Evolutionary conservation across 495 filamentous ascomycete species (phyloP).

Genomic region (Aspergillus kassunensis): DNA sequence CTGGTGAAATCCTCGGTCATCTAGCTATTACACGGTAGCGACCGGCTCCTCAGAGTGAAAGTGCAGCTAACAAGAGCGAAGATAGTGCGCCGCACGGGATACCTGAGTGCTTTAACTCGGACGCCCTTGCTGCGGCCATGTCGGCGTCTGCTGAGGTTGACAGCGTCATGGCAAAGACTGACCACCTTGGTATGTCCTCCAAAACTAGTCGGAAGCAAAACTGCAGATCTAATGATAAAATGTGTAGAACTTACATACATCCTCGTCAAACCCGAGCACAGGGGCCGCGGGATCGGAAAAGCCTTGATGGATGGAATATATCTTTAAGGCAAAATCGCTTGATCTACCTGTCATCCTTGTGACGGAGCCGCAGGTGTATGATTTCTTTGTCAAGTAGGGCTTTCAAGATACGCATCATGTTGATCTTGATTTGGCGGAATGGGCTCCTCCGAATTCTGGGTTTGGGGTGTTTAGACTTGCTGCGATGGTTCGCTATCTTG

Average conservation of each 20-base stretch:
- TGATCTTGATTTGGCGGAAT: slow-evolving; percentile 21
- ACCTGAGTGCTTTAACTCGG: slow-evolving; percentile 16
- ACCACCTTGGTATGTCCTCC: slow-evolving; percentile 14
- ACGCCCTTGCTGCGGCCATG: slow-evolving; percentile 11
- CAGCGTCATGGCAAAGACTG: slow-evolving; percentile 6
- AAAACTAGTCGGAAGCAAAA: neutral
- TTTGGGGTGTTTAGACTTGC: slow-evolving; percentile 20
- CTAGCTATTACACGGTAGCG: slow-evolving; percentile 13
- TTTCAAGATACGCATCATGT: slow-evolving; percentile 18
- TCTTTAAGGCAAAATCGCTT: slow-evolving; percentile 9
- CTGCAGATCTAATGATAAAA: neutral
- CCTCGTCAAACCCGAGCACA: slow-evolving; percentile 12
- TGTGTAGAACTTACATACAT: slow-evolving; percentile 20
- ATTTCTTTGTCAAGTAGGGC: slow-evolving; percentile 15
- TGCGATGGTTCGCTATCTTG: slow-evolving; percentile 20
- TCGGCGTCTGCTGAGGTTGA: slow-evolving; percentile 1
- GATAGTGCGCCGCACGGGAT: neutral
- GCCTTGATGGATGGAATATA: slow-evolving; percentile 12
- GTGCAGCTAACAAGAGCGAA: neutral
- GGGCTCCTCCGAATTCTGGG: slow-evolving; percentile 18
- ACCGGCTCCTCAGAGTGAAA: neutral
- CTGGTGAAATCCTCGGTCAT: slow-evolving; percentile 18
- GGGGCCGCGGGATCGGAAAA: slow-evolving; percentile 17
- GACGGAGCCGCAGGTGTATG: slow-evolving; percentile 18
- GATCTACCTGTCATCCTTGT: slow-evolving; percentile 10